Percentiles rank a stretch among this genome's conserved stretches.
phyloP scores from a whole-genome alignment of 768 basidiomycete genomes.

The Dentipellis sp. region DNA sequence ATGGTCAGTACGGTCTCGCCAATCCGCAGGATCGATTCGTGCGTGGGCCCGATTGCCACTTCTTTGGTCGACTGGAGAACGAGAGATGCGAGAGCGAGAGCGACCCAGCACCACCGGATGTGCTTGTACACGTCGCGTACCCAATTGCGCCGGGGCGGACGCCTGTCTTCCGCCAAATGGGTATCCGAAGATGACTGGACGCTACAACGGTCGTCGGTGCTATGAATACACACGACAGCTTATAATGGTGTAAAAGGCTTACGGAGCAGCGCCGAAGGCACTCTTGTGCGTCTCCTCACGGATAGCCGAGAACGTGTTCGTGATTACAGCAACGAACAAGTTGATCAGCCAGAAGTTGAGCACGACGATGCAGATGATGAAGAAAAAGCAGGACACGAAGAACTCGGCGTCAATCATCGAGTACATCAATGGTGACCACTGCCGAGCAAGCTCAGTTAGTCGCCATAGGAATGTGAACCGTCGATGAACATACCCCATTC shows the following conservation, averaged over 20 bases:
- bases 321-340: conserved; percentile 91
- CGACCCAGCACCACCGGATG: conserved; percentile 66
- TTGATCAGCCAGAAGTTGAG: conserved; percentile 95
- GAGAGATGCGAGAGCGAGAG: conserved; percentile 63
- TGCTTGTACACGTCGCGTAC: conserved; percentile 48
- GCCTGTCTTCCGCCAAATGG: conserved; percentile 29
- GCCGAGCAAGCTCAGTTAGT: background rate
- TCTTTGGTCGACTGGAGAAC: conserved; percentile 63
- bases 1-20: conserved; percentile 73
- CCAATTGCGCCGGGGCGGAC: conserved; percentile 33
- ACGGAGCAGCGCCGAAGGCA: conserved; percentile 83
- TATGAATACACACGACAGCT: background rate
- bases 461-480: background rate
- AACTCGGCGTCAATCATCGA: conserved; percentile 83
- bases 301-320: conserved; percentile 86
- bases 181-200: background rate
- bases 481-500: conserved; percentile 38
- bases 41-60: conserved; percentile 36
- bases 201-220: background rate
- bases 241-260: conserved; percentile 19
- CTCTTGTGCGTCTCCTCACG: conserved; percentile 79
- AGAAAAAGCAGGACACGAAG: conserved; percentile 81
- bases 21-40: conserved; percentile 42
- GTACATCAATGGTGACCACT: conserved; percentile 87
- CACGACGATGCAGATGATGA: conserved; percentile 73